Conservation (phyloP, 2,329 filamentous ascomycete genomes). For the Hirsutella minnesotensis region DNA sequence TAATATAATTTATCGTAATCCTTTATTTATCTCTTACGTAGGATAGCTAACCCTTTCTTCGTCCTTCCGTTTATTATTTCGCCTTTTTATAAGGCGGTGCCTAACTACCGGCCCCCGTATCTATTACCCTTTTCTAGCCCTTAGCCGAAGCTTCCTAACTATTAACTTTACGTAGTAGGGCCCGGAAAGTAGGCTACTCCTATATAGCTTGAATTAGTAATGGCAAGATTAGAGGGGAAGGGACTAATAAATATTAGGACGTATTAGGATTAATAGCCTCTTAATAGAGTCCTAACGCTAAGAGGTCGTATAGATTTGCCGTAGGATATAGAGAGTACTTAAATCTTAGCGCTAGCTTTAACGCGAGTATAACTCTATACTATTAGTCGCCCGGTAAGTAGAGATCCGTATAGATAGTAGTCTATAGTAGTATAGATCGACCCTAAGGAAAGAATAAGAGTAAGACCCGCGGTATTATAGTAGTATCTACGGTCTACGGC, state of each 20-base stretch:
- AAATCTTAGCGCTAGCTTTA: constrained; percentile 1
- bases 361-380: constrained; percentile 2
- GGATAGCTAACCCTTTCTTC: no score
- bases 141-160: neutral
- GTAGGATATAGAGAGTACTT: constrained; percentile 1
- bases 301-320: neutral
- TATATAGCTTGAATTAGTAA: no score
- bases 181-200: no score
- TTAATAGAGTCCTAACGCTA: neutral
- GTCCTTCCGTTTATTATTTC: no score
- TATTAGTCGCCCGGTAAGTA: constrained; percentile 1
- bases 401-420: constrained; percentile 2
- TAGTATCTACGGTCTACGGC: constrained; percentile 3
- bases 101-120: no score
- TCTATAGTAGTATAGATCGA: neutral
- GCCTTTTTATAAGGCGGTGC: no score
- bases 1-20: no score
- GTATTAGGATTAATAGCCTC: no score
- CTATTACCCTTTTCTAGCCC: no score
- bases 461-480: neutral
- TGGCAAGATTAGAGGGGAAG: constrained; percentile 2
- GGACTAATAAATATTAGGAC: neutral
- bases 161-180: neutral
- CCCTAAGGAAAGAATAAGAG: constrained; percentile 2
- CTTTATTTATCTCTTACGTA: no score